Evolutionary conservation across 805 yeast genomes (phyloP).

Genomic region (Starmerella powellii): DNA sequence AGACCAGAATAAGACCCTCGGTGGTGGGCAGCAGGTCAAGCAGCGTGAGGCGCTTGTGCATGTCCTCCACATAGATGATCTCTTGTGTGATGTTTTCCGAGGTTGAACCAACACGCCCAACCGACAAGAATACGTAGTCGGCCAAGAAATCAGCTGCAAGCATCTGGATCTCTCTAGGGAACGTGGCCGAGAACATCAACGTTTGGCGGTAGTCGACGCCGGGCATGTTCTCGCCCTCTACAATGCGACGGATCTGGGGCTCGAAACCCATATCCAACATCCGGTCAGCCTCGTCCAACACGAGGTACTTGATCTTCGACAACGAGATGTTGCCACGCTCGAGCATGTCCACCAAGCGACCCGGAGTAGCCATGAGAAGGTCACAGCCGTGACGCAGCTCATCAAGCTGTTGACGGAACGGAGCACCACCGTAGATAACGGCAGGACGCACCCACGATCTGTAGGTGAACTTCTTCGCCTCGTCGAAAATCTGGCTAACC

Average conservation of each 20-base stretch:
- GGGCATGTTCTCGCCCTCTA: slow-evolving; percentile 97
- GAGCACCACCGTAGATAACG: slow-evolving; percentile 98
- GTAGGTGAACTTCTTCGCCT: slow-evolving; percentile 88
- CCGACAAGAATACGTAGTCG: slow-evolving; percentile 89
- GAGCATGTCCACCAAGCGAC: slow-evolving; percentile 90
- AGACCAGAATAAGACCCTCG: slow-evolving; percentile 83
- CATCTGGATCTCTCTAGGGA: slow-evolving; percentile 95
- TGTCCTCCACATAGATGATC: slow-evolving; percentile 81
- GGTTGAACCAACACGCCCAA: slow-evolving; percentile 98
- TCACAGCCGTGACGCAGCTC: slow-evolving; percentile 91
- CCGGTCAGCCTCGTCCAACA: slow-evolving; percentile 99
- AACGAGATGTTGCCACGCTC: slow-evolving; percentile 92
- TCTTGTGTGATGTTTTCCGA: slow-evolving; percentile 96
- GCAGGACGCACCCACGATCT: slow-evolving; percentile 97
- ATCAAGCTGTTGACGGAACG: slow-evolving; percentile 74
- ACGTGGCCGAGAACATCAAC: slow-evolving; percentile 96
- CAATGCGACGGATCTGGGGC: slow-evolving; percentile 97
- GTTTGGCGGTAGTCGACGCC: slow-evolving; percentile 84
- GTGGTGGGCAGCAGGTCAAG: slow-evolving; percentile 73
- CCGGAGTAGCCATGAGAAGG: slow-evolving; percentile 95
- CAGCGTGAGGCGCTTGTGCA: slow-evolving; percentile 81
- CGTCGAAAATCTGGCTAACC: slow-evolving; percentile 92
- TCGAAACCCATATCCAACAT: slow-evolving; percentile 99
- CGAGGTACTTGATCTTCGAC: slow-evolving; percentile 81
- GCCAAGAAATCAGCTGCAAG: slow-evolving; percentile 95